Base-by-base conservation (phyloP, 176 grass and related monocot genomes). In the Melocanna baccifera region DNA sequence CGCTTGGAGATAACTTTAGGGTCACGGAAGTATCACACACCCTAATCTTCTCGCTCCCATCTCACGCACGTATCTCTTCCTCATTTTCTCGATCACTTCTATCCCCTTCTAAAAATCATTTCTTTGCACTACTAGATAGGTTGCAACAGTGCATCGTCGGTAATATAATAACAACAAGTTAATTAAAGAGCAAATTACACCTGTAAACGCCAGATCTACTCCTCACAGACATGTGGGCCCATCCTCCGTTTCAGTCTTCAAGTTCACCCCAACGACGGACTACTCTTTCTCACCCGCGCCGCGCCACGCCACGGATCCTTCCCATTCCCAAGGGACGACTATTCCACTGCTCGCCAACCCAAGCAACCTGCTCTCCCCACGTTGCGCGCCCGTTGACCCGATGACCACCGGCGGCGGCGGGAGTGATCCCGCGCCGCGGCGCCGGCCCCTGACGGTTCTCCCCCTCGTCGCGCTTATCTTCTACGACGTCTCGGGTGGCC, bases 381-480 rank as follows among this genome's bases (percentile, higher is more conserved):
- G 10, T 34, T 26, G 45, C 66, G 52, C 72, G 65, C 36, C 79
- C 28, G 81, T 75, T 83, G 69, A 83, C 58, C 69, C 73, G 23
- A 83, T 84, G 81, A 79, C 81, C 65, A 59, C 20, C 46, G 63
- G 77, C 30, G 28, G 61, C 16, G 28, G 16, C 47, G 56, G 78
- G 1, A 18, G 43, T 0, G n/a, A 30, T 9, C 6, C 87, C 1
- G 22, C 83, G 20, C 7, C 41, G 8, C 39, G 55, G 50, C 41
- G 67, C 43, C 88, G 84, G 25, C 89, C 82, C 5, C 90, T 97
- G 14, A 84, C 90, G 47, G 77, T 98, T 47, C 91, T 98, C 67
- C 93, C 96, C 13, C 85, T 98, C 0, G 52, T 98, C 26, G 96
- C 96, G 18, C 96, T 98, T 76, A 98, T 98, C 83, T 98, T 98